phyloP scores from a whole-genome alignment of 305 asterid species.

The Solanum hybrid region DNA sequence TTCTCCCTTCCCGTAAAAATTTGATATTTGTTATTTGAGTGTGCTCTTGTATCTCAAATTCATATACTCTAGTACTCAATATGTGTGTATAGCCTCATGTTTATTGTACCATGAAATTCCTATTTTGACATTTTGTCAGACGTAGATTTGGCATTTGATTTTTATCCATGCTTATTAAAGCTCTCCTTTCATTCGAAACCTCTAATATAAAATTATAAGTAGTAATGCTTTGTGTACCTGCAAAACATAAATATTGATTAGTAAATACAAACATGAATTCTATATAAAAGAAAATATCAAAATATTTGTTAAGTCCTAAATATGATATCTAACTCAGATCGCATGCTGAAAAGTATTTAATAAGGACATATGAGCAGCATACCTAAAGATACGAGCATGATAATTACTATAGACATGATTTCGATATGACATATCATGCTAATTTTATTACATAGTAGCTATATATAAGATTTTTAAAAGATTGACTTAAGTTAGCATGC shows the following conservation, averaged over 20 bases:
- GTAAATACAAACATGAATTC: background rate
- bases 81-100: background rate
- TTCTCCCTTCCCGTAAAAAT: background rate
- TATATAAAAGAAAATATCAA: too few species aligned
- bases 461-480: background rate
- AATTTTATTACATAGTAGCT: background rate
- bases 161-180: background rate
- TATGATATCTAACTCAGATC: background rate
- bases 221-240: background rate
- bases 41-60: background rate
- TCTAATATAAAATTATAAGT: background rate
- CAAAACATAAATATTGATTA: background rate
- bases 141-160: background rate
- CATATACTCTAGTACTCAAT: background rate
- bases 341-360: background rate
- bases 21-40: background rate
- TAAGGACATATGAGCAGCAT: background rate
- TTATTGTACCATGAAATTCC: background rate
- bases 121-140: background rate
- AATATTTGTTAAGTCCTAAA: background rate
- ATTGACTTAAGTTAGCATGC: background rate
- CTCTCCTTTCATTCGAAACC: background rate
- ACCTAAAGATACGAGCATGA: background rate
- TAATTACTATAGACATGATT: background rate
- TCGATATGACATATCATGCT: background rate